phyloP scores from a whole-genome alignment of 768 basidiomycete genomes.

The Tricholoma hemisulphureum region DNA sequence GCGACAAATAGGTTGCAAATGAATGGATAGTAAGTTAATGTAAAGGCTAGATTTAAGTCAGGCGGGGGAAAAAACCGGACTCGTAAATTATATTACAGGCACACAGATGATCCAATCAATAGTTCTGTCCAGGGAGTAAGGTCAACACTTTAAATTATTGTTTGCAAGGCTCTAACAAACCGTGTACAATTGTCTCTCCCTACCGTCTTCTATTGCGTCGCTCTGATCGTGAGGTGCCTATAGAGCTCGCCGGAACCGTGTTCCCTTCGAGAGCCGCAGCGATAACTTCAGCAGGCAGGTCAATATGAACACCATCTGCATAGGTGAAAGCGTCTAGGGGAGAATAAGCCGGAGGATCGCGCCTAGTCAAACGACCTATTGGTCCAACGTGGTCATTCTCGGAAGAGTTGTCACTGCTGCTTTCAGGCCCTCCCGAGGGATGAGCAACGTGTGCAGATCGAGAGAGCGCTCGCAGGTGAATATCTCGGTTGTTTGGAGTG shows the following conservation, averaged over 20 bases:
- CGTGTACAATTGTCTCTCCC: conserved; percentile 8
- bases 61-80: neutral
- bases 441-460: conserved; percentile 30
- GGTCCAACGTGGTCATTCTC: conserved; percentile 33
- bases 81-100: conserved; percentile 2
- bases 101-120: conserved; percentile 2
- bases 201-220: conserved; percentile 58
- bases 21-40: conserved; percentile 2
- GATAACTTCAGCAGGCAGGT: conserved; percentile 90
- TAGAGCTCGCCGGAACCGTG: conserved; percentile 55
- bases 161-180: neutral
- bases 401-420: conserved; percentile 19
- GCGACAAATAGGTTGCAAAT: neutral
- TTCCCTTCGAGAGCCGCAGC: conserved; percentile 82
- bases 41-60: neutral
- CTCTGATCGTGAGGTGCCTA: conserved; percentile 52
- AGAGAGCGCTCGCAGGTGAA: conserved; percentile 70
- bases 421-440: conserved; percentile 34
- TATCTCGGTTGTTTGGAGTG: conserved; percentile 81
- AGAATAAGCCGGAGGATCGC: conserved; percentile 84
- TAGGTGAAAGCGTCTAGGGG: conserved; percentile 85
- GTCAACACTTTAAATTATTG: neutral
- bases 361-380: conserved; percentile 42
- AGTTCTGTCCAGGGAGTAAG: neutral
- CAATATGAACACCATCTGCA: conserved; percentile 87